Base-by-base conservation (phyloP, 768 basidiomycete species). In the Arthromyces matolae region DNA sequence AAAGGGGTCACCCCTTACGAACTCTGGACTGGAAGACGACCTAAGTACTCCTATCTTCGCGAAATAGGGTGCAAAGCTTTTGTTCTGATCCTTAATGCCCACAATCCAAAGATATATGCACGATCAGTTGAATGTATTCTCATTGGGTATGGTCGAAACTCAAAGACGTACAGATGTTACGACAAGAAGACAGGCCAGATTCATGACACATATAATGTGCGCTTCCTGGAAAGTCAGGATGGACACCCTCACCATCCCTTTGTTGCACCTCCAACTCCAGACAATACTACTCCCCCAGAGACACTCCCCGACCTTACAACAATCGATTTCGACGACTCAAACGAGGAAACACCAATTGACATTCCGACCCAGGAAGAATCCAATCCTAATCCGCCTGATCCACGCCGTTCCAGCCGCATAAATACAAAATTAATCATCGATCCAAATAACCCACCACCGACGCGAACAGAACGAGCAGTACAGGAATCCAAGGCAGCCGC, bases 31-130 rank as follows among this genome's bases (percentile, higher is more conserved):
- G 22, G 33, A 36, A 40, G 53, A 3, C 8, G 16, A 12, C 68
- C 66, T 1, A 49, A 68, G 45, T 54, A 70, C 8, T 58, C 55
- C 0, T 58, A 64, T 47, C 54, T 71, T 13, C 53, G 56, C 1
- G 60, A 64, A 18, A 69, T 68, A 18, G 68, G 71, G 3, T 70
- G 66, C 44, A 28, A 44, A 10, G 65, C 64, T 5, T 70, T 66
- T 45, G 66, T 66, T 25, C 63, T 65, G 18, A 57, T 67, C 5
- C 65, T 59, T 32, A 64, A 68, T 40, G 52, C 63, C 19, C 60
- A 67, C 35, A 57, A 63, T 19, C 59, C 61, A 0, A 63, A 63
- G 28, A 55, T 65, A 23, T 59, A 46, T 31, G 53, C 53, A 9
- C 48, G 47, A 2, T 58, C 57, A 1, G 23, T 60, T 27, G 65